Conservation (phyloP, 73 alveolate genomes). For the Paramecium octaurelia region DNA sequence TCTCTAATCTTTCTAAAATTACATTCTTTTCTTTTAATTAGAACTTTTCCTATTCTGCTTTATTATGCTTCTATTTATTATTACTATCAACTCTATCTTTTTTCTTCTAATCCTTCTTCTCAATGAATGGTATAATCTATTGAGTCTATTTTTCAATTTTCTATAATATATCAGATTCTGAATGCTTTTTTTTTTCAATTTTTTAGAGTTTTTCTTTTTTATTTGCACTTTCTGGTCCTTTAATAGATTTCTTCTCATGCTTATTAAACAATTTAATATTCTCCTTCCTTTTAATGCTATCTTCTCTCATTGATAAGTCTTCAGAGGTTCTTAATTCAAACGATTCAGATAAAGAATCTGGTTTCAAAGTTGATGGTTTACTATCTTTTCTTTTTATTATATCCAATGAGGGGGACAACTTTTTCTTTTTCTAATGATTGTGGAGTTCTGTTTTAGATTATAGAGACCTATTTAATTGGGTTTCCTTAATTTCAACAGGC, state of each 20-base stretch:
- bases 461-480: neutral
- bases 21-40: neutral
- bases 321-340: neutral
- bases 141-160: neutral
- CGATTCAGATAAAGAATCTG: conserved; percentile 4
- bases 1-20: neutral
- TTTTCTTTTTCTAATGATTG: neutral
- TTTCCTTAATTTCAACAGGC: neutral
- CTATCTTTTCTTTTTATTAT: neutral
- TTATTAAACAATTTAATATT: neutral
- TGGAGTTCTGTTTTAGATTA: neutral
- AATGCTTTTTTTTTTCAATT: neutral
- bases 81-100: neutral
- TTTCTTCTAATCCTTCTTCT: neutral
- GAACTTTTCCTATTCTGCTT: neutral
- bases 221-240: neutral
- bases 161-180: neutral
- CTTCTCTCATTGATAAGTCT: neutral
- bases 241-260: neutral
- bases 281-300: neutral
- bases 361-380: neutral
- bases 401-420: neutral
- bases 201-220: neutral
- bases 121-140: neutral
- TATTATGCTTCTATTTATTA: neutral